Base-by-base conservation (phyloP, 495 filamentous ascomycete genomes). In the Pyrenula aspistea region DNA sequence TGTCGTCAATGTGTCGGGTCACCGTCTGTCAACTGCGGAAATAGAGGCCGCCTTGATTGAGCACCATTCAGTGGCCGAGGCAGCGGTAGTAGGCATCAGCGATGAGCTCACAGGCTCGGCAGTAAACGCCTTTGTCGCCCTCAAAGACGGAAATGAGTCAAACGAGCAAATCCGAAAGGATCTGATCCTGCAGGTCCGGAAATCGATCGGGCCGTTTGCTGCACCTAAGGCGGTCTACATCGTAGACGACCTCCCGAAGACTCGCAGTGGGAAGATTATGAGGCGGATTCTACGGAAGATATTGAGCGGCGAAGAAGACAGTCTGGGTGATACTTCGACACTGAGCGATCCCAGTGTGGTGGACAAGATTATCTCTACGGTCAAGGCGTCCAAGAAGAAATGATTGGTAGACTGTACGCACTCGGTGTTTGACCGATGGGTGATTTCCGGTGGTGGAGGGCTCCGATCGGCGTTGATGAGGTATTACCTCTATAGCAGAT, bases 191-290 rank as follows among this genome's bases (percentile, higher is more conserved):
- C 94, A 97, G 69, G 94, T 98, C 49, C 87, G 93, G 63, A 95
- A 93, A 77, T 91, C 86, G 50, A 97, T 98, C 65, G 93, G 93
- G 36, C 94, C 93, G 10, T 98, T 98, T 64, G 93, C 93, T 2
- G 90, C 94, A 24, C 94, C 94, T 59, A 97, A 97, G 76, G 88
- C 86, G 11, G 83, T 97, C 54, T 94, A 83, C 67, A 80, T 93
- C 31, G 85, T 97, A 22, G 84, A 89, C 2, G 92, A 97, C 67
- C 79, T 99, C 24, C 93, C 93, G 59, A 97, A 99, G 82, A 97
- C 93, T 49, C 77, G 93, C 59, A 91, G 86, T 62, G 93, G 93
- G 56, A 99, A 99, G 85, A 99, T 97, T 64, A 97, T 99, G 93
- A 81, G 93, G 56, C 83, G 93, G 56, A 96, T 99, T 70, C 69